Percentiles rank a stretch among this genome's conserved stretches.
Conservation (phyloP, 2,329 filamentous ascomycete genomes). For the Colletotrichum sp. region DNA sequence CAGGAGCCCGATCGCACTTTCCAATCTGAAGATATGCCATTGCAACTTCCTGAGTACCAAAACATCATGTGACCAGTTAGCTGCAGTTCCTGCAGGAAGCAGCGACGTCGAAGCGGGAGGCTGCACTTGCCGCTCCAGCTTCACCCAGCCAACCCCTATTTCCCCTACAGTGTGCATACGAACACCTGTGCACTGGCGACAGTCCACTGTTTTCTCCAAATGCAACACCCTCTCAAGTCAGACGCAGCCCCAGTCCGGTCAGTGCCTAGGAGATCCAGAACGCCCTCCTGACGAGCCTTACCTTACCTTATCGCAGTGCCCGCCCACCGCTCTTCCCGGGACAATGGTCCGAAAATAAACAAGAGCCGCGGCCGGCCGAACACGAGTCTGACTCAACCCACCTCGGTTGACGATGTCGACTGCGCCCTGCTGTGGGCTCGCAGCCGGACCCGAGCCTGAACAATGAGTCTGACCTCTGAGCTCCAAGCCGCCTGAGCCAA, state of each 20-base stretch:
- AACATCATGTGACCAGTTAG: background rate
- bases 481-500: background rate
- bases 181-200: background rate
- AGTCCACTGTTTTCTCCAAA: slow-evolving; percentile 8
- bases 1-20: background rate
- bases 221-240: background rate
- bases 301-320: background rate
- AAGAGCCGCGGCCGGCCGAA: slow-evolving; percentile 12
- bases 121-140: slow-evolving; percentile 3
- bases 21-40: background rate
- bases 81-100: background rate
- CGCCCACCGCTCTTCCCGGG: slow-evolving; percentile 8
- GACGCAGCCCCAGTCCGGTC: background rate
- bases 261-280: slow-evolving; percentile 6
- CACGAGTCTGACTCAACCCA: slow-evolving; percentile 13
- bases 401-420: slow-evolving; percentile 4
- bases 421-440: slow-evolving; percentile 16
- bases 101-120: background rate
- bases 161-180: background rate
- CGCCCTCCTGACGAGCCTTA: background rate
- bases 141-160: background rate
- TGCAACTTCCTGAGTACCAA: background rate
- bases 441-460: background rate
- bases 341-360: slow-evolving; percentile 16
- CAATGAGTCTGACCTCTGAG: background rate